phyloP scores from a whole-genome alignment of 805 yeast genomes.

The Spathaspora girioi region DNA sequence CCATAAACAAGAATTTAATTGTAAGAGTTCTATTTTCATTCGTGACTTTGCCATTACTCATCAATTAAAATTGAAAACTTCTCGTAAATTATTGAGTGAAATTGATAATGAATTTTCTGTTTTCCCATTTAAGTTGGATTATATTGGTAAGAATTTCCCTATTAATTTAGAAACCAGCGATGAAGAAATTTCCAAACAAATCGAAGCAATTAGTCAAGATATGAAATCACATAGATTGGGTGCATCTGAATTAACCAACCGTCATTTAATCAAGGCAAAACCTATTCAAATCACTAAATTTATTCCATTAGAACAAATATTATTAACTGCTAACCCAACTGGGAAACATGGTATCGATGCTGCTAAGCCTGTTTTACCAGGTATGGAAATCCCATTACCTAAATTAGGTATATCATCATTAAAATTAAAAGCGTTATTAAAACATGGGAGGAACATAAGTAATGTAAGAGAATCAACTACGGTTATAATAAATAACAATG shows the following conservation, averaged over 20 bases:
- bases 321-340: slow-evolving; percentile 61
- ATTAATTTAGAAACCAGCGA: slow-evolving; percentile 28
- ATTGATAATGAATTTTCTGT: slow-evolving; percentile 78
- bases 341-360: slow-evolving; percentile 69
- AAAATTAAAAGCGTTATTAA: slow-evolving; percentile 58
- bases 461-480: slow-evolving; percentile 73
- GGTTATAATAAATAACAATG: slow-evolving; percentile 42
- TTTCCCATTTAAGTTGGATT: slow-evolving; percentile 84
- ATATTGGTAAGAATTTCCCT: slow-evolving; percentile 64
- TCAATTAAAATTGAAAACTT: slow-evolving; percentile 67
- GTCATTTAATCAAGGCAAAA: slow-evolving; percentile 70
- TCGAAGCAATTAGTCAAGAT: slow-evolving; percentile 48
- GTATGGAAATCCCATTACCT: slow-evolving; percentile 73
- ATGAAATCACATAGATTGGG: slow-evolving; percentile 68
- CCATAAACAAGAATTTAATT: slow-evolving; percentile 48
- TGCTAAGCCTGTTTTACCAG: slow-evolving; percentile 62
- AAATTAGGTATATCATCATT: slow-evolving; percentile 68
- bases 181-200: slow-evolving; percentile 35
- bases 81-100: slow-evolving; percentile 65
- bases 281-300: slow-evolving; percentile 72
- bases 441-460: slow-evolving; percentile 37
- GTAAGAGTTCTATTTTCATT: slow-evolving; percentile 69
- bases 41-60: slow-evolving; percentile 86
- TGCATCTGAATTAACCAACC: slow-evolving; percentile 71
- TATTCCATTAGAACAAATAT: slow-evolving; percentile 63